Percentiles rank a stretch among this genome's conserved stretches.
These are phyloP conservation scores for Isabelozyma rhagii DNA, from an alignment of 805 yeast species.

Conservation along the genomic window DNA sequence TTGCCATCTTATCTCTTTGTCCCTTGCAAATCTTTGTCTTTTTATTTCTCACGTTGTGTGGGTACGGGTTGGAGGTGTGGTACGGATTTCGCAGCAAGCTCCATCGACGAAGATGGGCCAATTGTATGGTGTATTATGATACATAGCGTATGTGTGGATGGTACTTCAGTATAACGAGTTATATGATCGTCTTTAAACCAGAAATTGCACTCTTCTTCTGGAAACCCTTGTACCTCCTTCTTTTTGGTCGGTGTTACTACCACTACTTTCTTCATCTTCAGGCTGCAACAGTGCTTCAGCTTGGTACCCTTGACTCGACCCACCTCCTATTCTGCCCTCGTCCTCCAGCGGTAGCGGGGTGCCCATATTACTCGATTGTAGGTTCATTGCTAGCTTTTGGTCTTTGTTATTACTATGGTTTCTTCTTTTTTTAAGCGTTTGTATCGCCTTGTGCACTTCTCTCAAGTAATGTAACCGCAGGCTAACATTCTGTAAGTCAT, in stretches of 20 bases:
- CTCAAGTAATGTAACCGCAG: constrained; percentile 24
- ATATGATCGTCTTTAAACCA: neutral
- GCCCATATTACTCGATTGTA: neutral
- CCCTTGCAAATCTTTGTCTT: too few relatives aligned
- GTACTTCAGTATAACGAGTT: too few relatives aligned
- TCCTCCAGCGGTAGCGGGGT: constrained; percentile 1
- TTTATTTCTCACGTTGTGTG: too few relatives aligned
- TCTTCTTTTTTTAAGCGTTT: constrained; percentile 15
- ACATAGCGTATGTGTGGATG: too few relatives aligned
- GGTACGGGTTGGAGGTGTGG: too few relatives aligned
- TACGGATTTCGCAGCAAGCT: too few relatives aligned
- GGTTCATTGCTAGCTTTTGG: neutral
- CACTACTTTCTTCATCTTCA: neutral
- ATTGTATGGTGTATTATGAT: too few relatives aligned
- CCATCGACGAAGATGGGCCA: too few relatives aligned
- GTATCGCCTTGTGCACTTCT: constrained; percentile 25
- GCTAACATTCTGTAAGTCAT: constrained; percentile 18
- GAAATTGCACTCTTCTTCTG: neutral
- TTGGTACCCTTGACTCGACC: neutral
- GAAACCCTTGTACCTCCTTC: neutral
- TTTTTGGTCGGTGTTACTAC: constrained; percentile 1
- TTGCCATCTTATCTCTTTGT: too few relatives aligned
- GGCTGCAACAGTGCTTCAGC: neutral
- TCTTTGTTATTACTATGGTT: neutral
- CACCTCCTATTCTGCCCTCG: neutral